Percentiles rank a stretch among this genome's conserved stretches.
Evolutionary conservation across 108 stramenopile genomes (phyloP).

Genomic region (Pseudonitzschia delicatissima): DNA sequence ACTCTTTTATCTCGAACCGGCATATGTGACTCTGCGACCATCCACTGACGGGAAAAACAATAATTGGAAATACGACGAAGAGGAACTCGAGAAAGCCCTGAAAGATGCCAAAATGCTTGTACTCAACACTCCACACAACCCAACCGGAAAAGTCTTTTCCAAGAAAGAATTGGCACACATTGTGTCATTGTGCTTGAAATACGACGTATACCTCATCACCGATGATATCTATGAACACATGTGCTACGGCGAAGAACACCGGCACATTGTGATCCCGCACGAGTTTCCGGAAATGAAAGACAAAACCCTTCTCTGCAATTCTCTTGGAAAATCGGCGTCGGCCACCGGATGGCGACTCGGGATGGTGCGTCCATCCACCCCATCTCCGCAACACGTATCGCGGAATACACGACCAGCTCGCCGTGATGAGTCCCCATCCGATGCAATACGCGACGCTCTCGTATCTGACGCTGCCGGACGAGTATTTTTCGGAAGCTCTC

Average conservation of each 20-base stretch:
- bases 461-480: conserved; percentile 54
- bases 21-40: conserved; percentile 43
- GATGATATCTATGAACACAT: conserved; percentile 82
- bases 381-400: conserved; percentile 46
- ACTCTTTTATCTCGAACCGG: conserved; percentile 63
- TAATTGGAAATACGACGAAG: conserved; percentile 51
- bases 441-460: conserved; percentile 58
- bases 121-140: conserved; percentile 95
- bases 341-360: conserved; percentile 72
- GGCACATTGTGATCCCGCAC: conserved; percentile 27
- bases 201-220: conserved; percentile 63
- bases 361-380: conserved; percentile 70
- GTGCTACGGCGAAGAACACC: conserved; percentile 34
- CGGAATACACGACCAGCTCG: conserved; percentile 73
- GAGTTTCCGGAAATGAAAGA: conserved; percentile 49
- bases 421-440: conserved; percentile 67
- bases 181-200: conserved; percentile 47
- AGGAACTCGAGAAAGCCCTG: conserved; percentile 53
- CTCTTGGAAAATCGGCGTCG: conserved; percentile 60
- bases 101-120: conserved; percentile 59
- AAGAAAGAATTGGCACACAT: conserved; percentile 69
- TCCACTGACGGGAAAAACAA: neutral
- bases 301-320: conserved; percentile 56
- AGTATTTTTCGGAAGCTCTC: conserved; percentile 47
- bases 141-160: conserved; percentile 89